Evolutionary conservation across 2,329 filamentous ascomycete species (phyloP), one percentile per base, ranked within the genome.

Genomic region (Sporothrix brunneoviolacea): DNA sequence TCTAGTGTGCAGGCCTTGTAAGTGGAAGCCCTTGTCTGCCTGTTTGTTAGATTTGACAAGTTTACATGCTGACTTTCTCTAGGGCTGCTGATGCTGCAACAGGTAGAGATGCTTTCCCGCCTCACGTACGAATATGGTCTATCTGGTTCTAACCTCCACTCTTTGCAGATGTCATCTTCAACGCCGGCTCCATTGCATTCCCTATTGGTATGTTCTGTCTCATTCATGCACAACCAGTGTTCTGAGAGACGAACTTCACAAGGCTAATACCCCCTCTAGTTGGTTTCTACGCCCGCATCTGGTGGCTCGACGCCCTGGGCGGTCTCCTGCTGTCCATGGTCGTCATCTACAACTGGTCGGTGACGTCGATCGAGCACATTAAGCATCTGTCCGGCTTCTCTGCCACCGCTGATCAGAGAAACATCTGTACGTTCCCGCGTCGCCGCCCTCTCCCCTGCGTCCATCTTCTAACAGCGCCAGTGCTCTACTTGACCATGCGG

Each of bases 401-500:
- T 0, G 87, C 88, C 5, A 82, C 83, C 1, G 83, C 87, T 0
- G 87, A 91, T 59, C 84, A 93, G 70, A 79, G 90, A 27, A 95
- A 93, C 62, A 80, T 95, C 41, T 68, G 68, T 70, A 55, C 51
- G 68, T 58, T 3, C 35, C 13, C 13, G 8, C 18, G 10, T n/a
- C 13, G 6, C 6, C 8, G 4, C 4, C 4, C 4, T 2, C 28
- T 9, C 24, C 33, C 8, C 15, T 37, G 15, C 22, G 27, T 44
- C n/a, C 27, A 10, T n/a, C 32, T 30, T 4, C 32, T 48, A 40
- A 53, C 36, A 21, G 12, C 4, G 7, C 2, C 48, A 71, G 68
- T 95, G 19, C 75, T 95, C 1, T 96, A 96, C 68, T 77, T 95
- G 58, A 93, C 90, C 1, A 95, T 95, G 86, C 85, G 91, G 18